phyloP scores from a whole-genome alignment of 1,139 yeast genomes.

The Trichomonascaceae sp. region DNA sequence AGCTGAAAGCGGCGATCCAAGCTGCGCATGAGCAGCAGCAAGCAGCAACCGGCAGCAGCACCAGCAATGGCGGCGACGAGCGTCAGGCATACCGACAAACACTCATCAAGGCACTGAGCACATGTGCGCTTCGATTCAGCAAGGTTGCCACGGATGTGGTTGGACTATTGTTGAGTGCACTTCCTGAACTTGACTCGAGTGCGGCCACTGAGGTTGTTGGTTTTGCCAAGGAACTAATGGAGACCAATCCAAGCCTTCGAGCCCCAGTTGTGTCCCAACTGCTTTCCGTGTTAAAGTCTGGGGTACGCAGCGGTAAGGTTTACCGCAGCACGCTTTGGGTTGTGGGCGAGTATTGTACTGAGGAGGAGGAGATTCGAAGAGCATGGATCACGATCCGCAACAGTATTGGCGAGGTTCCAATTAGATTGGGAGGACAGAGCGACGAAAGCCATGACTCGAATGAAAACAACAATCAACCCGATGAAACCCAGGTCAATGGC shows the following conservation, averaged over 20 bases:
- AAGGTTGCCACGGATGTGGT: conserved; percentile 91
- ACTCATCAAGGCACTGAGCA: conserved; percentile 78
- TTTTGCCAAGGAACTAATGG: conserved; percentile 88
- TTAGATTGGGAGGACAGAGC: conserved; percentile 31
- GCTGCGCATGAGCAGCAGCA: too few relatives aligned
- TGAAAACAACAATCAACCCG: conserved; percentile 11
- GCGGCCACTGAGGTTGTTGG: conserved; percentile 85
- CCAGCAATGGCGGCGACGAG: conserved; percentile 53
- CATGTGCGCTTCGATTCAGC: conserved; percentile 74
- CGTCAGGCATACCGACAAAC: conserved; percentile 78
- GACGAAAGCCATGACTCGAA: conserved; percentile 28
- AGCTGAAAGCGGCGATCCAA: conserved; percentile 39
- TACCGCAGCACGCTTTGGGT: conserved; percentile 94
- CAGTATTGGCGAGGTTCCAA: conserved; percentile 86
- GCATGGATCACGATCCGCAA: conserved; percentile 83
- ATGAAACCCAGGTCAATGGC: conserved; percentile 8
- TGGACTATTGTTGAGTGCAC: conserved; percentile 73
- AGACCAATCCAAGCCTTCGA: conserved; percentile 77
- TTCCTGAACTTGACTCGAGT: conserved; percentile 68
- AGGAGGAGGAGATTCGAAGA: conserved; percentile 59
- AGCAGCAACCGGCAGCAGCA: conserved; percentile 39
- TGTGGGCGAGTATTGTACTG: conserved; percentile 77
- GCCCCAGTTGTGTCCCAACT: conserved; percentile 52
- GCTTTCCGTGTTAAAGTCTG: conserved; percentile 44
- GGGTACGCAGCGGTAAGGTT: conserved; percentile 82